Base-by-base conservation (phyloP, 768 basidiomycete genomes). In the Russula foetens region DNA sequence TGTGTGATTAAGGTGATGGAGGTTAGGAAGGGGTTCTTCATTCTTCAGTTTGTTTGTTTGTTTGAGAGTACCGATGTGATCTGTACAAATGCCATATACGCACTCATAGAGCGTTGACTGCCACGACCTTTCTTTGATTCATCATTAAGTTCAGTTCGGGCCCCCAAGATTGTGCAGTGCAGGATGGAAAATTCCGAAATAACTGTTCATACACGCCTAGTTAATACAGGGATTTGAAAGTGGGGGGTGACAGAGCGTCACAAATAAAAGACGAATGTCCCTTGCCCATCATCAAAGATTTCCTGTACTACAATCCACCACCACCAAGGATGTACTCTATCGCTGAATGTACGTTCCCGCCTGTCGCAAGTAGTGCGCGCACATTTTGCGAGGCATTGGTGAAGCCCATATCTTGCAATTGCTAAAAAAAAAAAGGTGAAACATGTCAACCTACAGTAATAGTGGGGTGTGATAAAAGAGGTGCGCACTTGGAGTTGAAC, bases 381-480 rank as follows among this genome's bases (percentile, higher is more conserved):
- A 98, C 79, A 71, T 98, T 98, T 79, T 93, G 90, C 44, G 81
- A 71, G 8, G 92, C 92, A 58, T 96, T 93, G 53, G 80, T 83
- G 73, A 98, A 92, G 1, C 92, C 95, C 96, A 98, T 98, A 61
- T 89, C 90, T 70, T 92, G 87, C 69, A 98, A 72, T 86, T 95
- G 92, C 89, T 92, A 65, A 5, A 31, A 49, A 31, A 49, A 31
- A 7, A 46, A 43, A 29, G 33, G 23, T 31, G 9, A 12, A 29
- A 26, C 48, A 24, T 21, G 28, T 33, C 31, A 31, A 48, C 21
- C 29, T 4, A n/a, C n/a, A n/a, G n/a, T n/a, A 26, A 53, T 29
- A 29, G 50, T 17, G 15, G 23, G 0, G 14, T n/a, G 15, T 12
- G 39, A 45, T 9, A 23, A 14, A 45, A 28, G n/a, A n/a, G n/a